A percentile compares a stretch with the other conserved stretches of the same genome.
Conservation (phyloP, 1,139 yeast species). For the Sugiyamaella pinicola region DNA sequence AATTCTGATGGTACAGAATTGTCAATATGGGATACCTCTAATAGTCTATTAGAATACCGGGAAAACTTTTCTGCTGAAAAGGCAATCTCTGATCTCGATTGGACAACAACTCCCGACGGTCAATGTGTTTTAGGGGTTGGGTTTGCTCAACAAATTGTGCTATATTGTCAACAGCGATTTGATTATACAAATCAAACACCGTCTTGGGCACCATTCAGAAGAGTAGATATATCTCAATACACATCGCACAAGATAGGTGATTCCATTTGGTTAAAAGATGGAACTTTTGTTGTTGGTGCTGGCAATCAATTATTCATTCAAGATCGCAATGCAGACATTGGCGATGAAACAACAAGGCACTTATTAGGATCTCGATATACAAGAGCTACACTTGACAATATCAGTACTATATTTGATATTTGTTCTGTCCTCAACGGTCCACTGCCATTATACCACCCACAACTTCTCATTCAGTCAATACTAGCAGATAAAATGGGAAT, state of each 20-base stretch:
- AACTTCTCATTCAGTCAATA: slow-evolving; percentile 74
- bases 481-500: slow-evolving; percentile 61
- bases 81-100: slow-evolving; percentile 63
- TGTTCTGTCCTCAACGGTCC: slow-evolving; percentile 85
- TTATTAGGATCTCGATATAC: slow-evolving; percentile 39
- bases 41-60: slow-evolving; percentile 68
- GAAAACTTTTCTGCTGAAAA: slow-evolving; percentile 45
- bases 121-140: slow-evolving; percentile 84
- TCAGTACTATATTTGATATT: slow-evolving; percentile 60
- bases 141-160: slow-evolving; percentile 59
- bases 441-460: slow-evolving; percentile 89
- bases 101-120: slow-evolving; percentile 69
- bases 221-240: slow-evolving; percentile 66
- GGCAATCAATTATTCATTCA: slow-evolving; percentile 88
- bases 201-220: slow-evolving; percentile 73
- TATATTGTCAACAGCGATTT: slow-evolving; percentile 81
- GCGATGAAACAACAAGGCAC: slow-evolving; percentile 52
- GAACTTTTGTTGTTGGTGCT: slow-evolving; percentile 77
- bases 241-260: slow-evolving; percentile 87
- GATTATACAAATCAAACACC: slow-evolving; percentile 84
- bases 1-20: slow-evolving; percentile 54
- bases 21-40: slow-evolving; percentile 74
- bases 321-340: slow-evolving; percentile 66
- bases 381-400: slow-evolving; percentile 34
- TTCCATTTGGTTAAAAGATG: slow-evolving; percentile 80